Evolutionary conservation across 2,329 filamentous ascomycete genomes (phyloP), one percentile per base, ranked within the genome.

Genomic region (Fusarium solani-melongenae): DNA sequence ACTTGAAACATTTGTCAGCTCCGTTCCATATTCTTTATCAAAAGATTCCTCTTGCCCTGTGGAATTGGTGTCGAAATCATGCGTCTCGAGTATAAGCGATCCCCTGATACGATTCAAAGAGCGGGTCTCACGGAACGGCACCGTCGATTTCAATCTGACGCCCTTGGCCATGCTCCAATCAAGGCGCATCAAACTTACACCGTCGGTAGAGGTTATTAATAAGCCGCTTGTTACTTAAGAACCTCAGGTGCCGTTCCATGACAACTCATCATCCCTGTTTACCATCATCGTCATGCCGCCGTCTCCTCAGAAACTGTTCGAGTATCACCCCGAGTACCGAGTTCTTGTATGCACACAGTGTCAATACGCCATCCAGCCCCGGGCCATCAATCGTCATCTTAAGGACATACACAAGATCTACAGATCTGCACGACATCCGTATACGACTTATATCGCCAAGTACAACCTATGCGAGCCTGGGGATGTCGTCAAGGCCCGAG

Each of bases 401-500:
- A 73, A 73, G 7, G 71, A 73, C 3, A 69, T 71, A 20, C 71
- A 73, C 55, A 66, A 62, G 20, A 67, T 73, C n/a, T 62, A 62
- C 20, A 55, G 71, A 12, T 46, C 34, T 14, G 49, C 41, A 1
- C 59, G 71, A 3, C 62, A 41, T n/a, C 71, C 69, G 0, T 73
- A 69, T 33, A 44, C 62, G n/a, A 46, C 67, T 12, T 73, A 64
- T 24, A 57, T 60, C 2, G 20, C 44, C 14, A 46, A 38, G 6
- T 46, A 65, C 27, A 17, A 58, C 7, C 69, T 67, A 2, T 41
- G 15, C 10, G 20, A 39, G 6, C 57, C 69, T 11, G 59, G 51
- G 5, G 38, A 69, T 6, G 33, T 71, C 11, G 15, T 33, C 17
- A 36, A 44, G 2, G 14, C 59, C 11, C 7, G 20, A 10, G 12